phyloP scores from a whole-genome alignment of 495 filamentous ascomycete genomes.

The Penicillium robsamsonii region DNA sequence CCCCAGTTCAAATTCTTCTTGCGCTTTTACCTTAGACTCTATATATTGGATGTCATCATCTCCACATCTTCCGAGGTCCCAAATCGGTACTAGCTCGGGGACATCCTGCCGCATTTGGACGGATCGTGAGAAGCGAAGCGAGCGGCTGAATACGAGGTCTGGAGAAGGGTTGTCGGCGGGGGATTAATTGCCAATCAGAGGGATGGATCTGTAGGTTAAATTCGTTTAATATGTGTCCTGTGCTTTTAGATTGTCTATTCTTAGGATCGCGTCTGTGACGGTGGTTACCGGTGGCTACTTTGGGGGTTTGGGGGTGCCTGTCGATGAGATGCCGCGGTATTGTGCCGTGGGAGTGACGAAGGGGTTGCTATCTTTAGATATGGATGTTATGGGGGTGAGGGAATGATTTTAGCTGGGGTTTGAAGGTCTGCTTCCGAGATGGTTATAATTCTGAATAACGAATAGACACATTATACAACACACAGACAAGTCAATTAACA shows the following conservation, averaged over 20 bases:
- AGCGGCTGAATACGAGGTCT: conserved; percentile 23
- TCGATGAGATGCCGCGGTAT: conserved; percentile 5
- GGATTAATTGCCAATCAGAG: conserved; percentile 7
- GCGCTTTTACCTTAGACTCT: background rate
- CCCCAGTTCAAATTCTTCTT: background rate
- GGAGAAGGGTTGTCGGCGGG: background rate
- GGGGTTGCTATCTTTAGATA: conserved; percentile 6
- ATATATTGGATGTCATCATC: background rate
- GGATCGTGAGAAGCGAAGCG: conserved; percentile 7
- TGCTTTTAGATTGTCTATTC: conserved; percentile 12
- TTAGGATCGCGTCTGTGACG: background rate
- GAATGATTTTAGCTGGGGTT: background rate
- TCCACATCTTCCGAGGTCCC: background rate
- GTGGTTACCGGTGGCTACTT: background rate
- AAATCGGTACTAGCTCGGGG: conserved; percentile 1
- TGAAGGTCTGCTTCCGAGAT: background rate
- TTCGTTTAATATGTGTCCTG: conserved; percentile 1
- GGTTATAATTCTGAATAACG: background rate
- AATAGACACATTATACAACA: background rate
- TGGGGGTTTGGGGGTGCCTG: conserved; percentile 13
- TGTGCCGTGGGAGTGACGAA: background rate
- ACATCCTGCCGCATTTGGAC: conserved; percentile 3
- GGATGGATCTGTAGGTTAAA: conserved; percentile 13
- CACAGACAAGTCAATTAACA: conserved; percentile 15
- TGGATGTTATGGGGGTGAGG: background rate